Evolutionary conservation across 2,329 filamentous ascomycete species (phyloP).

Genomic region (Xylaria sp.): DNA sequence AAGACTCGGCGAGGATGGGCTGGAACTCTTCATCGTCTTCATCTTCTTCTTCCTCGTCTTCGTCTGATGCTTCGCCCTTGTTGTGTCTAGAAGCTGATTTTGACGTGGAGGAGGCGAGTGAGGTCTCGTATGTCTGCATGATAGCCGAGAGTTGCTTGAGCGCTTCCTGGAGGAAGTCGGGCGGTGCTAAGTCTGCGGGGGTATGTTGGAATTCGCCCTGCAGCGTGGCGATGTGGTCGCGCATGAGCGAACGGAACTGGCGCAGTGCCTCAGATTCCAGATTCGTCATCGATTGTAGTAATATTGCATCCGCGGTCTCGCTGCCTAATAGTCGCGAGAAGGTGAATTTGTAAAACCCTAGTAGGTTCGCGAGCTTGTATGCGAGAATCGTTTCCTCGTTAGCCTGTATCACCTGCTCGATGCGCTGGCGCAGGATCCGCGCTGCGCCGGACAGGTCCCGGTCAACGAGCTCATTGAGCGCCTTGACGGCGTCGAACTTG

Average conservation of each 20-base stretch:
- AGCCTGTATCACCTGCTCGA: conserved; percentile 91
- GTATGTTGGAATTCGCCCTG: conserved; percentile 77
- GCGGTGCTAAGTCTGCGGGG: conserved; percentile 78
- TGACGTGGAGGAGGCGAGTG: conserved; percentile 64
- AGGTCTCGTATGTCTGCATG: conserved; percentile 88
- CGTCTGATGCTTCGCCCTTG: conserved; percentile 3
- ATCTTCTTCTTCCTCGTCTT: neutral
- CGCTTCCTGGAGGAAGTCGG: conserved; percentile 82
- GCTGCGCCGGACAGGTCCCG: conserved; percentile 84
- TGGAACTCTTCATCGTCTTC: conserved; percentile 69
- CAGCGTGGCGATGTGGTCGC: conserved; percentile 80
- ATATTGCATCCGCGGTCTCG: conserved; percentile 62
- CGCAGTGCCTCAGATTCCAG: conserved; percentile 81
- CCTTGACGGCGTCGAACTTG: conserved; percentile 82
- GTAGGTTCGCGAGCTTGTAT: conserved; percentile 89
- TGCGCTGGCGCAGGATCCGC: conserved; percentile 85
- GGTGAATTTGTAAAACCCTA: conserved; percentile 88
- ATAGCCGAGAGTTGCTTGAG: conserved; percentile 81
- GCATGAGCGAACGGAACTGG: conserved; percentile 84
- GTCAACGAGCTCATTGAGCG: conserved; percentile 87
- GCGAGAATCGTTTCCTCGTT: conserved; percentile 90
- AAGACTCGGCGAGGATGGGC: conserved; percentile 78
- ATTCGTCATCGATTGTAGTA: conserved; percentile 74
- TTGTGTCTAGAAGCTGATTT: neutral
- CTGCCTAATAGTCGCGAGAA: conserved; percentile 82